Percentiles rank a stretch among this genome's conserved stretches.
These are phyloP conservation scores for Wickerhamiella australiensis DNA, from an alignment of 805 yeast genomes.

Conservation along the genomic window DNA sequence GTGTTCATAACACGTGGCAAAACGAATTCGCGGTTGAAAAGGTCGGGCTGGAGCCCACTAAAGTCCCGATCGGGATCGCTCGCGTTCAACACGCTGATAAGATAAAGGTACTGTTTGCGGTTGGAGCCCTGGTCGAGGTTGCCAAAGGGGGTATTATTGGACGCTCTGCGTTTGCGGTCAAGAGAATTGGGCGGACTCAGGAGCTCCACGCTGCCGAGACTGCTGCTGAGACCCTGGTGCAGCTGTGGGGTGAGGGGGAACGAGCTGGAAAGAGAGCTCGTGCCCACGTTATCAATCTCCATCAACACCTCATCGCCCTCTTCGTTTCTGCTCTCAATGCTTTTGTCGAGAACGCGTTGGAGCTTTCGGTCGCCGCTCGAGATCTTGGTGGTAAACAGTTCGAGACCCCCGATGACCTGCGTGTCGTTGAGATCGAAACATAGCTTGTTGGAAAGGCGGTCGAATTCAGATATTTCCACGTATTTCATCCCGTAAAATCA, in stretches of 20 bases:
- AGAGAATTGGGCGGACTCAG: conserved; percentile 19
- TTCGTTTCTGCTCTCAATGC: conserved; percentile 39
- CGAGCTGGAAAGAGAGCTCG: conserved; percentile 14
- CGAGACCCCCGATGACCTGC: conserved; percentile 78
- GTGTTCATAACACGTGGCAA: conserved; percentile 35
- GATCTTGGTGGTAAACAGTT: conserved; percentile 86
- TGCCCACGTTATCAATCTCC: conserved; percentile 10
- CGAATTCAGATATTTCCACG: conserved; percentile 88
- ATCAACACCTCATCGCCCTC: conserved; percentile 8
- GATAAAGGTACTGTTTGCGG: conserved; percentile 77
- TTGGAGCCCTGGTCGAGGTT: conserved; percentile 78
- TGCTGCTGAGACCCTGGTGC: conserved; percentile 11
- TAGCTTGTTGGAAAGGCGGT: conserved; percentile 74
- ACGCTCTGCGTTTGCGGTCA: conserved; percentile 19
- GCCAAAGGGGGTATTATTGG: conserved; percentile 61
- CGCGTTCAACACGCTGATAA: conserved; percentile 81
- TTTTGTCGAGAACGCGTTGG: conserved; percentile 76
- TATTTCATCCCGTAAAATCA: conserved; percentile 38
- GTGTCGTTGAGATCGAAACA: conserved; percentile 66
- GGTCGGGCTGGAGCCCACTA: conserved; percentile 68
- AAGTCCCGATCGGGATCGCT: conserved; percentile 96
- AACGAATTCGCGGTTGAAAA: conserved; percentile 44
- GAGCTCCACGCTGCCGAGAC: conserved; percentile 14
- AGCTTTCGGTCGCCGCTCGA: conserved; percentile 81
- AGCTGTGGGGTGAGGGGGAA: conserved; percentile 17